phyloP scores from a whole-genome alignment of 169 alveolate genomes.

The Plasmodium reichenowi region DNA sequence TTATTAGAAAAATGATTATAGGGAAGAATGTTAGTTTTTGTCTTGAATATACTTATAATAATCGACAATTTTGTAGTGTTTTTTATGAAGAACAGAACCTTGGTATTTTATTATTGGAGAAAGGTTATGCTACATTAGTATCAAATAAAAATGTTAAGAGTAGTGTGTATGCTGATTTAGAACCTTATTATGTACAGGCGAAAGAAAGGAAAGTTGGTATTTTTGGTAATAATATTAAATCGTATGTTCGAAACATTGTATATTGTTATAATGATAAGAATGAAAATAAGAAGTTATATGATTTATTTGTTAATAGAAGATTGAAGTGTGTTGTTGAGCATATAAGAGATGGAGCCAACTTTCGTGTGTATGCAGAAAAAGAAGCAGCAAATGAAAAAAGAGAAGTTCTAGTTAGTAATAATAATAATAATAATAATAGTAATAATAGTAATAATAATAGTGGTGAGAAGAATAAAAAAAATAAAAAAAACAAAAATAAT shows the following conservation, averaged over 20 bases:
- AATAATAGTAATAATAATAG: neutral
- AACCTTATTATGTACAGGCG: conserved; percentile 38
- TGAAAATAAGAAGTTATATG: conserved; percentile 42
- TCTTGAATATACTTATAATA: conserved; percentile 54
- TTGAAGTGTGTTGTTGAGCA: conserved; percentile 62
- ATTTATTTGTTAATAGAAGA: conserved; percentile 23
- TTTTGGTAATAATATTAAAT: conserved; percentile 54
- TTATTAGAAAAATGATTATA: conserved; percentile 62
- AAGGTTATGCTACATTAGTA: conserved; percentile 60
- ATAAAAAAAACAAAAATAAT: neutral
- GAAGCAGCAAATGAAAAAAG: neutral
- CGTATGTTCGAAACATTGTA: conserved; percentile 44
- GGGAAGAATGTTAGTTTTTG: conserved; percentile 61
- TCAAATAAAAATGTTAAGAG: conserved; percentile 59
- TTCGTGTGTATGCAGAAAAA: conserved; percentile 64
- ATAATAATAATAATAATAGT: neutral
- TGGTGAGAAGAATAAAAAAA: conserved; percentile 2
- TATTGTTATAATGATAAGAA: conserved; percentile 64
- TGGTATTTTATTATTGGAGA: conserved; percentile 28
- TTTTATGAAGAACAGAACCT: conserved; percentile 56
- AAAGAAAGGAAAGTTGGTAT: conserved; percentile 56
- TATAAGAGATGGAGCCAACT: conserved; percentile 63
- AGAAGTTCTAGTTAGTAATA: neutral
- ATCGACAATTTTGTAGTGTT: conserved; percentile 63
- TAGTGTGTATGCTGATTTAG: conserved; percentile 55